Evolutionary conservation across 192 early-diverging fungal species (phyloP), one percentile per base, ranked within the genome.

Genomic region (Coemansia sp.): DNA sequence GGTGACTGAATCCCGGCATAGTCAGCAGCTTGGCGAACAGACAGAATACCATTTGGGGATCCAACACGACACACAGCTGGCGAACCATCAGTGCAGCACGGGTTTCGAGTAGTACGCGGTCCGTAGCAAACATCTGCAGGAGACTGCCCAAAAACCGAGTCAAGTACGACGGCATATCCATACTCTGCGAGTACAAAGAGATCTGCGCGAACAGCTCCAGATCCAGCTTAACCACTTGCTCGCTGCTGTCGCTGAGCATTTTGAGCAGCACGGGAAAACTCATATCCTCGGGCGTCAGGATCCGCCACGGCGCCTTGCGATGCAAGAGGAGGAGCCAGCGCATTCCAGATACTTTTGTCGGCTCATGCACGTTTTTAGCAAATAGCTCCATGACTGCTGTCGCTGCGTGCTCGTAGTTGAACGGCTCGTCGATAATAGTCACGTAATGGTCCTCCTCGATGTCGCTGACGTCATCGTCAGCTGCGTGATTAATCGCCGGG

Each of bases 271-370:
- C 90, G 11, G 92, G 90, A 65, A 97, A 94, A 40, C 92, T 93
- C 55, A 89, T 91, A 69, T 97, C 93, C 68, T 97, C 95, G 1
- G 94, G 89, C 62, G 90, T 90, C 41, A 98, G 83, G 53, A 98
- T 95, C 72, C 94, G 78, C 50, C 68, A 89, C 0, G 97, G 95
- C 9, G 95, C 91, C 68, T 97, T 96, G 58, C 90, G 92, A 72
- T 99, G 97, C 44, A 99, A 78, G 90, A 98, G 95, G n/a, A 96
- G 73, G 12, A 99, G 83, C 98, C 98, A 99, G 39, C 97, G 95
- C 74, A 99, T 83, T 38, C 93, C 92, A 0, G 95, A 93, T 4
- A 96, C 87, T 38, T 97, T 86, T 1, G 98, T 97, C 65, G 96
- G 94, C 76, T 98, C 97, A 64, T 94, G 90, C 64, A 94, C 92